Conservation (phyloP, 1,284 basidiomycete genomes). For the Kwoniella shivajii region DNA sequence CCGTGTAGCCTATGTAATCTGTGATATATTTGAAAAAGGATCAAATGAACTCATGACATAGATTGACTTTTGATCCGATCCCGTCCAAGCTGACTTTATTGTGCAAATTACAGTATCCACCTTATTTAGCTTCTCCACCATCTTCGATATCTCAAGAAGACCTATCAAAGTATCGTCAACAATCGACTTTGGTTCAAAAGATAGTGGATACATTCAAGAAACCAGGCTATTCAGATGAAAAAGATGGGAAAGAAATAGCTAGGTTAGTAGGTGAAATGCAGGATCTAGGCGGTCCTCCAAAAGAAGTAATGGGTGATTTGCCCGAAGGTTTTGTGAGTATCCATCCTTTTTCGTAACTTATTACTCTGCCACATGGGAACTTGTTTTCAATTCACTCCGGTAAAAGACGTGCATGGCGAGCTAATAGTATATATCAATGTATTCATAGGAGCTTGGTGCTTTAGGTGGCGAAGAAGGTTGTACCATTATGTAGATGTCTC, state of each 20-base stretch:
- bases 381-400: no score
- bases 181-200: constrained; percentile 65
- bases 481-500: constrained; percentile 37
- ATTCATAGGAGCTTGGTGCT: constrained; percentile 43
- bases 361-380: no score
- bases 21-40: no score
- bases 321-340: constrained; percentile 69
- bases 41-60: no score
- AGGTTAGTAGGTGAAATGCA: constrained; percentile 48
- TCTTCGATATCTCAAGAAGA: constrained; percentile 64
- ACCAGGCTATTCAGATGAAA: constrained; percentile 65
- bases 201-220: constrained; percentile 77
- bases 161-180: constrained; percentile 68
- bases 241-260: constrained; percentile 56
- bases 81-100: no score
- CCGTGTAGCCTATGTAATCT: no score
- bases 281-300: constrained; percentile 76
- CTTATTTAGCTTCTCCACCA: constrained; percentile 66
- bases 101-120: constrained; percentile 77
- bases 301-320: constrained; percentile 87
- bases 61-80: no score
- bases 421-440: neutral
- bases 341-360: neutral
- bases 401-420: neutral
- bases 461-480: constrained; percentile 45